Conservation (phyloP, 2,329 filamentous ascomycete genomes). For the Phialophora macrospora region DNA sequence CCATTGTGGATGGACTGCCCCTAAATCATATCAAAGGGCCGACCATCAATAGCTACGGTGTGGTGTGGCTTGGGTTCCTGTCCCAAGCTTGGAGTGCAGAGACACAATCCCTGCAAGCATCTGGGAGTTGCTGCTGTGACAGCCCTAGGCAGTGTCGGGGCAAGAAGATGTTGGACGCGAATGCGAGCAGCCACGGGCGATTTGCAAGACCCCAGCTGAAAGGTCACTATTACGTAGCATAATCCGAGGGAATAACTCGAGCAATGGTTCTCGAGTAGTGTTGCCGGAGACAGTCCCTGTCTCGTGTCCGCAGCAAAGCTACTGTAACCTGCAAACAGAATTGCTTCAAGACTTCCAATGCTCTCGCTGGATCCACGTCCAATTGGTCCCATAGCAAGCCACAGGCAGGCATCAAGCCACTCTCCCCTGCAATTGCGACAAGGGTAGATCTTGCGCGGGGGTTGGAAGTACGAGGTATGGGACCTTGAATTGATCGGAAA, state of each 20-base stretch:
- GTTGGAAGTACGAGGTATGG: background rate
- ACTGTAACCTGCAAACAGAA: background rate
- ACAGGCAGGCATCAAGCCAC: background rate
- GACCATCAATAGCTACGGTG: constrained; percentile 3
- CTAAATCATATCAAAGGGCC: background rate
- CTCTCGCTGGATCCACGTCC: background rate
- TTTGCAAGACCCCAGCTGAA: background rate
- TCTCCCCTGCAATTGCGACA: background rate
- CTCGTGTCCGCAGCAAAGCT: background rate
- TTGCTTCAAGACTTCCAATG: background rate
- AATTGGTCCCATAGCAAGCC: background rate
- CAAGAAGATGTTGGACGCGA: background rate
- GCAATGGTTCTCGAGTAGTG: background rate
- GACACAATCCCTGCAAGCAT: background rate
- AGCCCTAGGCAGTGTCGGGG: background rate
- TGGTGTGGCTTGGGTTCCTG: background rate
- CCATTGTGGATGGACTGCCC: background rate
- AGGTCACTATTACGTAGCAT: background rate
- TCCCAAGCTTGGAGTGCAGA: background rate
- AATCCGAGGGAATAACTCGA: constrained; percentile 8
- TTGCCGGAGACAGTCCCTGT: background rate
- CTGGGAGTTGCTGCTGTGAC: background rate
- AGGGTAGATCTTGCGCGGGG: background rate
- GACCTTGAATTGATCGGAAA: background rate
- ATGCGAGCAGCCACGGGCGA: constrained; percentile 1